phyloP scores from a whole-genome alignment of 1,284 basidiomycete genomes.

The Fomitopsis palustris region DNA sequence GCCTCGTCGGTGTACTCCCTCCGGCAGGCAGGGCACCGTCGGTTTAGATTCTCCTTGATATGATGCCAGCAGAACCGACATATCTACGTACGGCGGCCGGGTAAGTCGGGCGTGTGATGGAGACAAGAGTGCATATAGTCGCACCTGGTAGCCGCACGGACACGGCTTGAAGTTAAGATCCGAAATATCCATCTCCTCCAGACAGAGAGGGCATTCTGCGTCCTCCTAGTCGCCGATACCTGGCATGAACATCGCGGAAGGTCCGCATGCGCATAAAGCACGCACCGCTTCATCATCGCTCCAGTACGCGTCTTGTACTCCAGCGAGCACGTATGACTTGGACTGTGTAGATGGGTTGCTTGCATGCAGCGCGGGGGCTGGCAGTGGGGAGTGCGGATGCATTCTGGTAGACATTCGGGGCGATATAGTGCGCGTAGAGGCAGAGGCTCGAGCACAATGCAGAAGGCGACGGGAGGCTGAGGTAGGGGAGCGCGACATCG shows the following conservation, averaged over 20 bases:
- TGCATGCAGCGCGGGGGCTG: constrained; percentile 67
- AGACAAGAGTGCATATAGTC: constrained; percentile 12
- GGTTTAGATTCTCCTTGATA: constrained; percentile 95
- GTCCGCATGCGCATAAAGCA: constrained; percentile 7
- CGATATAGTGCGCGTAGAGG: not conserved
- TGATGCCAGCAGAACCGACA: constrained; percentile 99
- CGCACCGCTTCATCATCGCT: constrained; percentile 80
- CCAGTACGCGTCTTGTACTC: constrained; percentile 98
- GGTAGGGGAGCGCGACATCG: constrained; percentile 20
- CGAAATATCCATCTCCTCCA: constrained; percentile 98
- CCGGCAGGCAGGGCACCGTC: constrained; percentile 95
- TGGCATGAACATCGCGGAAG: constrained; percentile 10
- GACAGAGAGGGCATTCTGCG: constrained; percentile 96
- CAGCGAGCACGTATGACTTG: constrained; percentile 81
- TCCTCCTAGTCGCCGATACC: constrained; percentile 69
- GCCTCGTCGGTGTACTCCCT: constrained; percentile 91
- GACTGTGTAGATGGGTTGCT: constrained; percentile 68
- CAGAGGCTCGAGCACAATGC: constrained; percentile 11
- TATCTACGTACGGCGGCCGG: constrained; percentile 56
- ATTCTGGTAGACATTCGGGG: constrained; percentile 31
- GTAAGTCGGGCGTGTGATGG: not conserved
- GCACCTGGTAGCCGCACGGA: constrained; percentile 96
- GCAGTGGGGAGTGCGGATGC: constrained; percentile 54
- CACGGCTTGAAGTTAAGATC: constrained; percentile 99
- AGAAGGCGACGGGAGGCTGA: constrained; percentile 9